Conservation (phyloP, 2,329 filamentous ascomycete species). For the Tolypocladium sp. region DNA sequence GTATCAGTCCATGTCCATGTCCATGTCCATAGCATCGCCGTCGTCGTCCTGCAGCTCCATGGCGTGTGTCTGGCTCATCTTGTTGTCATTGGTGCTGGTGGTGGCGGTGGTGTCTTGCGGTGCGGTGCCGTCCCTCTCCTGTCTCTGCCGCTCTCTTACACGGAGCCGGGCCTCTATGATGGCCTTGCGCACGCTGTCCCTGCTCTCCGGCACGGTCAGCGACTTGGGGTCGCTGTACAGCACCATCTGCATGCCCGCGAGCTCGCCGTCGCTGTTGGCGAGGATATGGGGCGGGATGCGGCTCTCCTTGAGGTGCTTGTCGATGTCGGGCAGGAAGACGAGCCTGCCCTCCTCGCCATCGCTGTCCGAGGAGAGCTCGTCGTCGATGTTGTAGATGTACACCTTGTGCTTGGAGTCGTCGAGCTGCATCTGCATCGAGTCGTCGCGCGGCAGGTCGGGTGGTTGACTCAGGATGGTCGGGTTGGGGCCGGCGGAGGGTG, state of each 20-base stretch:
- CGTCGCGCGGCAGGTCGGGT: slow-evolving; percentile 9
- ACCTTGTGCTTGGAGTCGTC: slow-evolving; percentile 82
- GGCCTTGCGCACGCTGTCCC: slow-evolving; percentile 71
- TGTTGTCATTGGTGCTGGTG: background rate
- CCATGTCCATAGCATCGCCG: slow-evolving; percentile 65
- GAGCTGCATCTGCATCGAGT: slow-evolving; percentile 61
- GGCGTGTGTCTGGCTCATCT: background rate
- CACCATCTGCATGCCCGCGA: slow-evolving; percentile 63
- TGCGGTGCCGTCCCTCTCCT: slow-evolving; percentile 21
- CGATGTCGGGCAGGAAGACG: slow-evolving; percentile 77
- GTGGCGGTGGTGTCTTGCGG: background rate
- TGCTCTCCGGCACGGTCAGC: slow-evolving; percentile 63
- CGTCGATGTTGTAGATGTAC: slow-evolving; percentile 85
- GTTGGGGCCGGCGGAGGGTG: slow-evolving; percentile 17
- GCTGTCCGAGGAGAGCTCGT: slow-evolving; percentile 58
- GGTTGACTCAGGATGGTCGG: background rate
- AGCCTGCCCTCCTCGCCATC: slow-evolving; percentile 46
- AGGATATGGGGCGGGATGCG: slow-evolving; percentile 61
- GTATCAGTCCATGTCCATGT: slow-evolving; percentile 50
- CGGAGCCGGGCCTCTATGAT: slow-evolving; percentile 72
- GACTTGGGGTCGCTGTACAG: slow-evolving; percentile 76
- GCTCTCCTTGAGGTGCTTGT: slow-evolving; percentile 65
- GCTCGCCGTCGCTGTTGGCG: slow-evolving; percentile 42
- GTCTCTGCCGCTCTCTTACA: slow-evolving; percentile 48
- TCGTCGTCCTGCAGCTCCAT: slow-evolving; percentile 26